Evolutionary conservation across 1,284 basidiomycete species (phyloP), one percentile per base, ranked within the genome.

Genomic region (Amylostereum areolatum): DNA sequence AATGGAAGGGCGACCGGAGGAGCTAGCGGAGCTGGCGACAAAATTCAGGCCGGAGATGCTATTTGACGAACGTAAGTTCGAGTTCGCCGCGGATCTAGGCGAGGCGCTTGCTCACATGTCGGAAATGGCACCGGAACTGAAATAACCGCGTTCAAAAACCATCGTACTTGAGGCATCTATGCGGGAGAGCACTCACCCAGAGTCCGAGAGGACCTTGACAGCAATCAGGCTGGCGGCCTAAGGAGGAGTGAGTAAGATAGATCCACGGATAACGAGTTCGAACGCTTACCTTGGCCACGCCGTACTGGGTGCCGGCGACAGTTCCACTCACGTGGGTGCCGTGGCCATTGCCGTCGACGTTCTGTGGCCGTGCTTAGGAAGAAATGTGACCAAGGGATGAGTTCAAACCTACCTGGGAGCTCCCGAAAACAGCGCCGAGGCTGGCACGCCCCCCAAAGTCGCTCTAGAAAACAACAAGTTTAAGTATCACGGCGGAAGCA

Each of bases 381-480:
- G 32, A 33, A 5, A 18, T 7, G 1, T 5, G 12, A 24, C n/a
- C 30, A 36, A 25, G 12, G 7, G 32, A 34, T 18, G 12, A 32
- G 10, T 3, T 25, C 5, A n/a, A 3, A 49, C 54, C 48, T 46
- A 59, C 57, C 18, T 55, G 43, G 41, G 57, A 60, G 9, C 52
- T 51, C 32, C 54, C 64, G 48, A 70, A 69, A 9, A 79, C 83
- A 58, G 75, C 77, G 47, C 82, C 83, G 81, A 81, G 83, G 50
- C 55, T 56, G 50, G 86, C 87, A 52, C 87, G 80, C 33, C 84
- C 83, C 57, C 81, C 77, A 59, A 91, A 85, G 62, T 88, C 79
- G 54, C 52, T 52, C 69, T 72, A 18, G 18, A 18, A 18, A 18
- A 18, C 18, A 47, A 11, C 18, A 29, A 12, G 9, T 11, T 9